Evolutionary conservation across 306 rosid genomes (phyloP).

Genomic region (Abrus pulchellus): DNA sequence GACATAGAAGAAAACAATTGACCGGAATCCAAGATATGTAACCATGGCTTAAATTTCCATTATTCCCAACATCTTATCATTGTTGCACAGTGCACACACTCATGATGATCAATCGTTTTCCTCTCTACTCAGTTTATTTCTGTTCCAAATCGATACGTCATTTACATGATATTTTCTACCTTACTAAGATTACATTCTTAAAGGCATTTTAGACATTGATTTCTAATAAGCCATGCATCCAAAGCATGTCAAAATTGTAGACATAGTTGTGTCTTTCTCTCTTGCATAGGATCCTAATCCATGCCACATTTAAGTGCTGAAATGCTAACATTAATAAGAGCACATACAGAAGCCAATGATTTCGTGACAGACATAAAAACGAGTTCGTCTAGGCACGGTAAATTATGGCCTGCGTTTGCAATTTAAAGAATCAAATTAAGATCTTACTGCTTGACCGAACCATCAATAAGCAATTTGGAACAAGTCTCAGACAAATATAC

Average conservation of each 20-base stretch:
- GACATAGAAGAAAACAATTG: not conserved
- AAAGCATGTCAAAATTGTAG: not conserved
- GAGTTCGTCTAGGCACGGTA: too few relatives aligned
- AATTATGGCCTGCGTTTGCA: too few relatives aligned
- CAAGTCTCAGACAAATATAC: too few relatives aligned
- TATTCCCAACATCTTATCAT: not conserved
- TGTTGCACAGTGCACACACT: not conserved
- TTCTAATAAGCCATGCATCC: not conserved
- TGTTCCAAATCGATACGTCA: not conserved
- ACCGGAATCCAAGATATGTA: not conserved
- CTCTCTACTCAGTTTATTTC: not conserved
- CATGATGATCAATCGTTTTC: not conserved
- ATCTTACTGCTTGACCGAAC: too few relatives aligned
- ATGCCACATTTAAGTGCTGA: too few relatives aligned
- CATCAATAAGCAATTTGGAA: too few relatives aligned
- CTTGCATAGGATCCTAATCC: too few relatives aligned
- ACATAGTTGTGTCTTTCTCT: too few relatives aligned
- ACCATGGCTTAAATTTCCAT: not conserved
- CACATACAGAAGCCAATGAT: too few relatives aligned
- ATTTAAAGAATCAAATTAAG: too few relatives aligned
- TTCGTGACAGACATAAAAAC: too few relatives aligned
- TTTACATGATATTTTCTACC: not conserved
- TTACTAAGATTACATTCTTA: not conserved
- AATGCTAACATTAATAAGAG: too few relatives aligned
- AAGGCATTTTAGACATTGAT: not conserved